phyloP scores from a whole-genome alignment of 805 yeast genomes.

The Lipomyces spencermartinsiae region DNA sequence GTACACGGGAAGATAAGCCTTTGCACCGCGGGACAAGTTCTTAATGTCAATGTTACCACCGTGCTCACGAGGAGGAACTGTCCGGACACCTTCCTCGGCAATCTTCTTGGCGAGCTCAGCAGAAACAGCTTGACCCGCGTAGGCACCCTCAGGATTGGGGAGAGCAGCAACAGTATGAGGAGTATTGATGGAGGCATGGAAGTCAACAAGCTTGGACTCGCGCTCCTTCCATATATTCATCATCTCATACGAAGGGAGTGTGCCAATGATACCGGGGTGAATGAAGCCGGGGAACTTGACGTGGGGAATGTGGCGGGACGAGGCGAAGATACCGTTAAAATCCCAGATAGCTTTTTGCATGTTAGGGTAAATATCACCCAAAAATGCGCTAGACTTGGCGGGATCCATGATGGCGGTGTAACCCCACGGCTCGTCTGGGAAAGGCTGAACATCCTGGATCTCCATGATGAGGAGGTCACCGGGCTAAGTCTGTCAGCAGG shows the following conservation, averaged over 20 bases:
- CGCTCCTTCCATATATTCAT: slow-evolving; percentile 55
- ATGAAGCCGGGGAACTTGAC: slow-evolving; percentile 57
- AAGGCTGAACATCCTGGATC: slow-evolving; percentile 59
- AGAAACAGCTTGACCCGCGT: slow-evolving; percentile 50
- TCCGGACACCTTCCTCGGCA: slow-evolving; percentile 55
- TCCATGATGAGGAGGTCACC: slow-evolving; percentile 58
- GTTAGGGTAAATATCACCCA: slow-evolving; percentile 56
- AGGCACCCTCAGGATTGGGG: slow-evolving; percentile 51
- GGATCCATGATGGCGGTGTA: slow-evolving; percentile 59
- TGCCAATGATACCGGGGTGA: slow-evolving; percentile 61
- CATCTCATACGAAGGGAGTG: slow-evolving; percentile 55
- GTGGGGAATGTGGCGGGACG: slow-evolving; percentile 58
- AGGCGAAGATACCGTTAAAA: slow-evolving; percentile 57
- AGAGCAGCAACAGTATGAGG: slow-evolving; percentile 49
- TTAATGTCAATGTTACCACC: slow-evolving; percentile 63
- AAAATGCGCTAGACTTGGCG: slow-evolving; percentile 58
- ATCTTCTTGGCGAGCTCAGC: slow-evolving; percentile 46
- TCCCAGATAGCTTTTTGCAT: slow-evolving; percentile 62
- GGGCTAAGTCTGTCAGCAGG: slow-evolving; percentile 40
- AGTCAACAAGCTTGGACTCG: slow-evolving; percentile 49
- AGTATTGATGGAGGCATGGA: slow-evolving; percentile 39
- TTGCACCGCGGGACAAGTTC: slow-evolving; percentile 57
- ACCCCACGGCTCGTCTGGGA: slow-evolving; percentile 62
- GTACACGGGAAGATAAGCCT: slow-evolving; percentile 56
- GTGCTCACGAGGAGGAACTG: slow-evolving; percentile 55